Evolutionary conservation across 2,329 filamentous ascomycete species (phyloP), one percentile per base, ranked within the genome.

Genomic region (Cytospora paraplurivora): DNA sequence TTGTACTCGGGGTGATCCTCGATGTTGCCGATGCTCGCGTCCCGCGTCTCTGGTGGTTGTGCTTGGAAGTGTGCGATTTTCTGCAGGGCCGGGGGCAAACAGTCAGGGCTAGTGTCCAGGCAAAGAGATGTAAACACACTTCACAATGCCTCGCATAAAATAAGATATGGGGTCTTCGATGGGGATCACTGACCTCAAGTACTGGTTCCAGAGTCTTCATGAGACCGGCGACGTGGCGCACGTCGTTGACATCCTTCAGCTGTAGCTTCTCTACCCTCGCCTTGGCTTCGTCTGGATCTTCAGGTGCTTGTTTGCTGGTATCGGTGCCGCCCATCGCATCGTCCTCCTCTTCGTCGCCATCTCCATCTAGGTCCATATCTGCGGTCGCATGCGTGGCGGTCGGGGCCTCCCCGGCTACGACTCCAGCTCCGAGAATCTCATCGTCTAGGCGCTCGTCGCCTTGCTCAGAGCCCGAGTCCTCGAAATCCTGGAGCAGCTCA

Each of bases 1-100:
- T 92, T 88, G 76, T 96, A 97, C 75, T 96, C 93, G 58, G 92
- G 92, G 71, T 96, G 93, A 72, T 96, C 92, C 76, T 97, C 93
- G 71, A 96, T 88, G 62, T 91, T 93, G 70, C 93, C 92, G 66
- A 95, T 80, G 44, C 62, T 50, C 70, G 88, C 84, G 66, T 83
- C 71, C 68, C 83, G 85, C 63, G 87, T 82, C 59, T 86, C 82
- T 38, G 88, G 83, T 5, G 89, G 83, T 71, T 91, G 82, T 50
- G 84, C 85, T 77, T 91, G 87, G 77, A 88, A 95, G 71, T 90
- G 81, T 74, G 85, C 81, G 76, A 96, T 93, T 89, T 92, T 91
- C 91, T 95, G 80, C 73, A 80, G 73, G 72, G 75, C 75, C 75
- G 76, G 77, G 79, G 73, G 70, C 72, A 79, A 76, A 78, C 78